These are phyloP conservation scores for Tolypocladium nubicola DNA, from an alignment of 2,329 filamentous ascomycete species.

Conservation along the genomic window DNA sequence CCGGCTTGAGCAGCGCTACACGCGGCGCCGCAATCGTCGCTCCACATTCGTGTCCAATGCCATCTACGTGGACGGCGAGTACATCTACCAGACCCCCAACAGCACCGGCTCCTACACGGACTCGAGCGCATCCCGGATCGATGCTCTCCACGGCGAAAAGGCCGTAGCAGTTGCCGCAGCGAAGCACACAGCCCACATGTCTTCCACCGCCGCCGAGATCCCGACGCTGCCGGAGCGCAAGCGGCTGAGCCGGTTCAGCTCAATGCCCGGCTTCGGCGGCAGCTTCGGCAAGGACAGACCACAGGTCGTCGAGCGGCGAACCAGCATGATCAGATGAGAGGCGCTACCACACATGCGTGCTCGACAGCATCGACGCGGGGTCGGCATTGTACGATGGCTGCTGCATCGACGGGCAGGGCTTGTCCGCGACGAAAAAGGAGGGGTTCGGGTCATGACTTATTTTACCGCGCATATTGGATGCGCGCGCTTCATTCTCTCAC, in stretches of 20 bases:
- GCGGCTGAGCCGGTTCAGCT: conserved; percentile 43
- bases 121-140: conserved; percentile 23
- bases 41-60: conserved; percentile 84
- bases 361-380: background rate
- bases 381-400: background rate
- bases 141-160: conserved; percentile 25
- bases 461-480: background rate
- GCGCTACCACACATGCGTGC: background rate
- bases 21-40: conserved; percentile 73
- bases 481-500: background rate
- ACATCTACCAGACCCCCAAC: conserved; percentile 64
- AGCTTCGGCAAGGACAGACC: conserved; percentile 24
- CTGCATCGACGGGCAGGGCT: background rate
- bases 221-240: conserved; percentile 28
- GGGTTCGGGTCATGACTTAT: background rate
- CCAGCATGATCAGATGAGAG: conserved; percentile 26
- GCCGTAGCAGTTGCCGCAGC: conserved; percentile 14
- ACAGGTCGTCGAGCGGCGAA: conserved; percentile 28
- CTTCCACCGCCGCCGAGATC: conserved; percentile 14
- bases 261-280: conserved; percentile 42
- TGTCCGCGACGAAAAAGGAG: background rate
- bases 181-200: conserved; percentile 9
- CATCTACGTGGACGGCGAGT: conserved; percentile 91
- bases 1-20: conserved; percentile 91
- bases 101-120: conserved; percentile 46